These are phyloP conservation scores for Candida nemodendra DNA, from an alignment of 805 yeast genomes.

Conservation along the genomic window DNA sequence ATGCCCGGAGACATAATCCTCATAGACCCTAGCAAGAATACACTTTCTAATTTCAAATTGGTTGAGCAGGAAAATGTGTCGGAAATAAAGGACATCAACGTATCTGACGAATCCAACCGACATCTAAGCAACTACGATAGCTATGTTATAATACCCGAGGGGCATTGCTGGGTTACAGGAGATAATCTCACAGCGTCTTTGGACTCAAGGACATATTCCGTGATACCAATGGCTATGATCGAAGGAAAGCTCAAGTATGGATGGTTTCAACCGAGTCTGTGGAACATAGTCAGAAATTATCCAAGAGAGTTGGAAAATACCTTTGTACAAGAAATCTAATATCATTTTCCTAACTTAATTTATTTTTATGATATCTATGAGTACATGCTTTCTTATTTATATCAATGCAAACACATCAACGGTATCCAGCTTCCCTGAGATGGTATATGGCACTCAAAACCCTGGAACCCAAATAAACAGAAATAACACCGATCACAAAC, in stretches of 20 bases:
- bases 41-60: constrained; percentile 35
- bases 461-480: constrained; percentile 62
- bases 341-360: too few relatives aligned
- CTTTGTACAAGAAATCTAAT: constrained; percentile 37
- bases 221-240: constrained; percentile 84
- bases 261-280: constrained; percentile 42
- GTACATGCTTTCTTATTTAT: too few relatives aligned
- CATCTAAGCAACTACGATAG: constrained; percentile 35
- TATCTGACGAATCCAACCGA: constrained; percentile 8
- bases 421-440: constrained; percentile 29
- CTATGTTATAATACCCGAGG: constrained; percentile 80
- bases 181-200: constrained; percentile 85
- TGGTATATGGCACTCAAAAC: constrained; percentile 46
- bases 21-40: constrained; percentile 72
- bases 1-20: constrained; percentile 90
- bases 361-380: too few relatives aligned
- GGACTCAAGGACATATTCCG: constrained; percentile 87
- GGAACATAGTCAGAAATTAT: constrained; percentile 35
- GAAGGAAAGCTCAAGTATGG: constrained; percentile 85
- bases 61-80: constrained; percentile 3
- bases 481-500: constrained; percentile 49
- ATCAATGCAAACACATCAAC: too few relatives aligned
- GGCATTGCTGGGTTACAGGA: constrained; percentile 97
- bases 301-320: constrained; percentile 56
- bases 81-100: constrained; percentile 19